phyloP scores from a whole-genome alignment of 768 basidiomycete species.

The Calocybe indica region DNA sequence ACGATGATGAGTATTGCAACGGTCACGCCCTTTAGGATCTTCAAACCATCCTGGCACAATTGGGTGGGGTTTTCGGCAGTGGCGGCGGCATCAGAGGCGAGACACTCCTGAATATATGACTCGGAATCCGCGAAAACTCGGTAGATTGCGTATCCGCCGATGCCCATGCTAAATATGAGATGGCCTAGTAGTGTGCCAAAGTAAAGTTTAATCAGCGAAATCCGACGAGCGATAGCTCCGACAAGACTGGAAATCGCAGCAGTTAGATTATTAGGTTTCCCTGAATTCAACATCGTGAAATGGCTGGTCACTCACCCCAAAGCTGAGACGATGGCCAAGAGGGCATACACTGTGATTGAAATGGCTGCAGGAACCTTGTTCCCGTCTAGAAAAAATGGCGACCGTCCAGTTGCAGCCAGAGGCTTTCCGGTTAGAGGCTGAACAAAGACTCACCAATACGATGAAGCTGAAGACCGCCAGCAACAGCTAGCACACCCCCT shows the following conservation, averaged over 20 bases:
- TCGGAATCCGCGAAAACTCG: conserved; percentile 35
- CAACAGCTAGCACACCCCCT: conserved; percentile 33
- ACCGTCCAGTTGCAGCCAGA: not conserved
- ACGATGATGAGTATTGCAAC: conserved; percentile 35
- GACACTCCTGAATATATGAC: conserved; percentile 31
- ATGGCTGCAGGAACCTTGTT: conserved; percentile 35
- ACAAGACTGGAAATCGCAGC: conserved; percentile 24
- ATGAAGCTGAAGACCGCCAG: conserved; percentile 15
- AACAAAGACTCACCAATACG: conserved; percentile 5
- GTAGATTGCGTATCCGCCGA: conserved; percentile 37
- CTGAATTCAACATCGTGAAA: not conserved
- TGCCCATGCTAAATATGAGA: conserved; percentile 37
- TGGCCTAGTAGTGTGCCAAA: conserved; percentile 35
- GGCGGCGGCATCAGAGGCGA: conserved; percentile 8
- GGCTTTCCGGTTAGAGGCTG: not conserved
- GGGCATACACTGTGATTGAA: conserved; percentile 33
- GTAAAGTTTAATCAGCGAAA: conserved; percentile 35
- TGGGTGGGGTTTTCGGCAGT: conserved; percentile 13
- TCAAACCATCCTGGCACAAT: conserved; percentile 32
- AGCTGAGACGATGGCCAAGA: conserved; percentile 37
- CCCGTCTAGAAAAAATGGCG: conserved; percentile 16
- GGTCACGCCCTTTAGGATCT: conserved; percentile 35
- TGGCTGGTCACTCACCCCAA: conserved; percentile 29
- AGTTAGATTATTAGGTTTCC: not conserved
- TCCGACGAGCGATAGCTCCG: conserved; percentile 35